These are phyloP conservation scores for Cucumis cinereus DNA, from an alignment of 306 rosid genomes.

Conservation along the genomic window DNA sequence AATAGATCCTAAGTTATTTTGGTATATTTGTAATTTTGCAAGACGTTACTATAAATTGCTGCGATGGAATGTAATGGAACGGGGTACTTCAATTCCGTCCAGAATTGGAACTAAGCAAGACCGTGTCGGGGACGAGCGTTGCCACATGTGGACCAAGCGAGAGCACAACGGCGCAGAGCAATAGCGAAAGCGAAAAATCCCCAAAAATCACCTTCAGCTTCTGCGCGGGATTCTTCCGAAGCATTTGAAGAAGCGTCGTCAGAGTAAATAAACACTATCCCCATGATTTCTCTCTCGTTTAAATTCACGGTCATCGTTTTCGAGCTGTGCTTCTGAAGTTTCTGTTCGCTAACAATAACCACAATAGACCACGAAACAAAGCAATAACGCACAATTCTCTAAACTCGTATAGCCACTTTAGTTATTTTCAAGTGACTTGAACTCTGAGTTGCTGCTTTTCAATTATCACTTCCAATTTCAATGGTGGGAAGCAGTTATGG, in stretches of 20 bases:
- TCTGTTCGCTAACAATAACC: background rate
- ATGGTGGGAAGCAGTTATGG: background rate
- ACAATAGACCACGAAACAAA: background rate
- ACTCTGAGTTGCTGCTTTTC: background rate
- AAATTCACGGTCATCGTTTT: background rate
- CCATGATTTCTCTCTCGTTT: background rate
- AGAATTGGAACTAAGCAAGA: background rate
- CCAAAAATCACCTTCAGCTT: background rate
- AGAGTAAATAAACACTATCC: background rate
- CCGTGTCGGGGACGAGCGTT: background rate
- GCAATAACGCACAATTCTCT: background rate
- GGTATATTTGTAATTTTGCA: too few species aligned
- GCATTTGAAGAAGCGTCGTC: background rate
- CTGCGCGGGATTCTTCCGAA: background rate
- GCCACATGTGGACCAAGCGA: background rate
- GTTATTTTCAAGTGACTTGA: background rate
- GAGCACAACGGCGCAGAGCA: background rate
- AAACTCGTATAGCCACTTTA: background rate
- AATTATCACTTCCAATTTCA: background rate
- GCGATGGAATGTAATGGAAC: too few species aligned
- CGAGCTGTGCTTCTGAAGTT: background rate
- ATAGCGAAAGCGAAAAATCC: constrained; percentile 3
- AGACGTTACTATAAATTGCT: too few species aligned
- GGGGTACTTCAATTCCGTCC: background rate
- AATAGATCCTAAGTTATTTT: too few species aligned